Evolutionary conservation across 139 green algal genomes (phyloP), one percentile per base, ranked within the genome.

Genomic region (Chlorokybus atmophyticus): DNA sequence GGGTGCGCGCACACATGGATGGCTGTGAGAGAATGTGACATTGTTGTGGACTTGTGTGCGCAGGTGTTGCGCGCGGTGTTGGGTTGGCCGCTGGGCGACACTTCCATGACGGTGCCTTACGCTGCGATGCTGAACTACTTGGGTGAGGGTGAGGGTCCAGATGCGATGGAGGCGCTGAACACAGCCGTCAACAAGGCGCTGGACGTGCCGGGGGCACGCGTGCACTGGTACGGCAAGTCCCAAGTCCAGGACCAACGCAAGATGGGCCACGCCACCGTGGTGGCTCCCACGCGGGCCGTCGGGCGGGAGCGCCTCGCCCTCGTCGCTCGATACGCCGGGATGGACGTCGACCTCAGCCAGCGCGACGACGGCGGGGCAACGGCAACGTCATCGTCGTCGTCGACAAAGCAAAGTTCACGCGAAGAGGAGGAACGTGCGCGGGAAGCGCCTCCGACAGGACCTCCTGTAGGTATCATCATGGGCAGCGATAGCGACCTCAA

Each of bases 391-490:
- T 61, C 21, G 4, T 23, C 32, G 35, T 26, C 32, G 54, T 27
- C 4, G 39, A 21, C 26, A 42, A 31, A 3, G 56, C 51, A 7
- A 4, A n/a, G n/a, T 28, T n/a, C 19, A 64, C 28, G 30, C 41
- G 24, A 4, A 26, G 3, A 44, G 10, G 38, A 14, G 14, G 38
- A 44, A 14, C 38, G 38, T 44, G 38, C 38, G 14, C 38, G 14
- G n/a, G n/a, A n/a, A n/a, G n/a, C n/a, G n/a, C n/a, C n/a, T n/a
- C n/a, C n/a, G n/a, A n/a, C 35, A 57, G 19, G 4, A 21, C 29
- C 62, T 4, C 23, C 41, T 52, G 89, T 97, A n/a, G 84, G 82
- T 47, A 92, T 96, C 73, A 94, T 98, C 71, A 98, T 98, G 91
- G 91, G 91, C n/a, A 87, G 73, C 10, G 88, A 97, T 73, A 88